phyloP scores from a whole-genome alignment of 2,329 filamentous ascomycete species.

The Monosporascus ibericus region DNA sequence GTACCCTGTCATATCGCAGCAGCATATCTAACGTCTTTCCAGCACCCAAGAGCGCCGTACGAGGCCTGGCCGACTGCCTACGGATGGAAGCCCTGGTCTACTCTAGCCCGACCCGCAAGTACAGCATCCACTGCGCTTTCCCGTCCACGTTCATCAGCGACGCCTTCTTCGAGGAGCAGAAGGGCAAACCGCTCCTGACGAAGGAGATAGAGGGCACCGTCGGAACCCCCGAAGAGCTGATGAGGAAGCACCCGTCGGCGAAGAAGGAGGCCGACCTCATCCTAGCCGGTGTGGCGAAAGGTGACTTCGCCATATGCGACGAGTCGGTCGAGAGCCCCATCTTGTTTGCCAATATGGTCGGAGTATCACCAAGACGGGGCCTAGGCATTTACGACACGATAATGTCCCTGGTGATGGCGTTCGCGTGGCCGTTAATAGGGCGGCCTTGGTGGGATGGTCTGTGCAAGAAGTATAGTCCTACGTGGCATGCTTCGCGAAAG shows the following conservation, averaged over 20 bases:
- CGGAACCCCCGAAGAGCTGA: conserved; percentile 8
- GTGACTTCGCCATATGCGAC: conserved; percentile 20
- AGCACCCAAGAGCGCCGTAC: no score
- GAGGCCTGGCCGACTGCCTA: no score
- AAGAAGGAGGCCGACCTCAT: conserved; percentile 16
- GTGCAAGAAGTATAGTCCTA: neutral
- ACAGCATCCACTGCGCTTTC: no score
- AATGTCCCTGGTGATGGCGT: conserved; percentile 6
- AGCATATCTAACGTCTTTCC: no score
- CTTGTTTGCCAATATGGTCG: conserved; percentile 18
- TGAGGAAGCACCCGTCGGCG: conserved; percentile 14
- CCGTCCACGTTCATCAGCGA: no score
- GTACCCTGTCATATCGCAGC: no score
- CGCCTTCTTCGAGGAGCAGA: no score
- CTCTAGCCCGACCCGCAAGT: no score
- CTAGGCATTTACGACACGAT: conserved; percentile 11
- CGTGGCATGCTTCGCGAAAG: no score
- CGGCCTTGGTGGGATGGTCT: conserved; percentile 8
- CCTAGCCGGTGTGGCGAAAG: conserved; percentile 13
- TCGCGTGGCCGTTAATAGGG: conserved; percentile 12
- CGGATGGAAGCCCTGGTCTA: no score
- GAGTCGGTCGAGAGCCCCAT: conserved; percentile 12
- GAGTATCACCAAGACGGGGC: conserved; percentile 18
- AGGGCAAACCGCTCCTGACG: no score
- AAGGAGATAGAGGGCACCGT: conserved; percentile 6